Base-by-base conservation (phyloP, 305 asterid genomes). In the Solanum hybrid region DNA sequence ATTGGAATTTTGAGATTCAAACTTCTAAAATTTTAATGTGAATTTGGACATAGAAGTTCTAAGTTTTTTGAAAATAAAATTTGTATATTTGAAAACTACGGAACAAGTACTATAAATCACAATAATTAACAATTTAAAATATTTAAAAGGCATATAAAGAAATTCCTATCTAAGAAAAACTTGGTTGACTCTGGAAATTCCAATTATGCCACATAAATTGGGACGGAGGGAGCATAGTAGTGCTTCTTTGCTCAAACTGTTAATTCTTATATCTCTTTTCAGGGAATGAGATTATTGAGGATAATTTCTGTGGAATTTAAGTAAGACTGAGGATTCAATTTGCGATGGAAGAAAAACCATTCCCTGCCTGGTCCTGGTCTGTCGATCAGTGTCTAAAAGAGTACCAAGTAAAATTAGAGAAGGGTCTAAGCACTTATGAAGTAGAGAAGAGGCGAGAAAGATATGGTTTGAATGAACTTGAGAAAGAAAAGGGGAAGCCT, bases 341-440 rank as follows among this genome's bases (percentile, higher is more conserved):
- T 79, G 82, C 12, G 11, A 77, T 80, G 73, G 93, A 92, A 32
- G 95, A 92, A 88, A 94, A 92, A 37, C 91, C 94, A 83, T 93
- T 95, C 92, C 93, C 93, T 87, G 98, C 98, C 17, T 97, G 99
- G 99, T 95, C 97, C 33, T 91, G 95, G 96, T 88, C 97, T 31
- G 98, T 95, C 51, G 97, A 94, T 79, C 96, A 94, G 85, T 96
- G 99, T 90, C 89, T 95, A 92, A 94, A 94, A 91, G 96, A 94
- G 94, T 96, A 94, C 87, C 68, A 89, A 45, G 99, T 96, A 92
- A 95, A 95, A 90, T 89, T 95, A 76, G 96, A 94, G 39, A 95
- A 95, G 92, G 99, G 99, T 77, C 92, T 97, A 72, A 93, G 92
- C 91, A 89, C 92, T 14, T 91, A 91, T 78, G 97, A 97, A 91